Conservation (phyloP, 345 rosid genomes). For the Syzygium grande region DNA sequence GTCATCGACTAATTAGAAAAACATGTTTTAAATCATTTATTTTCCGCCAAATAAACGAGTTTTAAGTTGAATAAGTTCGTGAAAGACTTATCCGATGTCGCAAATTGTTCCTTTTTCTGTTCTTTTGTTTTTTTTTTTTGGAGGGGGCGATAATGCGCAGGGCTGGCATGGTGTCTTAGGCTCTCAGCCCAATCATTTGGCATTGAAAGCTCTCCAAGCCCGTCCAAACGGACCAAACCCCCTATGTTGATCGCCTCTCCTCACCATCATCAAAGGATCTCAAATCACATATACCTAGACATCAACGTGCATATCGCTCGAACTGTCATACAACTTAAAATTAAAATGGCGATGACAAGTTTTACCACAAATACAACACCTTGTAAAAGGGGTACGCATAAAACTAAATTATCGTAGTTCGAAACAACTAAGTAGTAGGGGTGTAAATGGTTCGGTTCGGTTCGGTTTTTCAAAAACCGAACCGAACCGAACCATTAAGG, state of each 20-base stretch:
- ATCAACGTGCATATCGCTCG: background rate
- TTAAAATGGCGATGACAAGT: background rate
- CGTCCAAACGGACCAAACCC: background rate
- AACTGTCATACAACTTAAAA: background rate
- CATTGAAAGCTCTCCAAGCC: background rate
- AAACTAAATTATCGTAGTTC: background rate
- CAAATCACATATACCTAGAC: background rate
- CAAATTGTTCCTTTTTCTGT: too few relatives aligned
- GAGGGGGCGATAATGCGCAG: too few relatives aligned
- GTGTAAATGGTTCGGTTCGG: too few relatives aligned
- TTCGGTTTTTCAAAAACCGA: too few relatives aligned
- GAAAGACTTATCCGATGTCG: too few relatives aligned
- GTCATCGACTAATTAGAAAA: accelerated
- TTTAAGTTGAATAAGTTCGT: too few relatives aligned
- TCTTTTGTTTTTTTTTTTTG: background rate
- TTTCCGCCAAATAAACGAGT: background rate
- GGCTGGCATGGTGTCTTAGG: background rate
- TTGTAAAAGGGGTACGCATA: background rate
- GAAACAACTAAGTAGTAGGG: background rate
- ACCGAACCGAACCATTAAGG: too few relatives aligned
- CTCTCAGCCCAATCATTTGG: background rate
- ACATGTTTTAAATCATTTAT: background rate
- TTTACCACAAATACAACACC: background rate
- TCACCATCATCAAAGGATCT: background rate
- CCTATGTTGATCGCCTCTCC: background rate